Evolutionary conservation across 805 yeast species (phyloP), one percentile per base, ranked within the genome.

Genomic region (Kazachstania bromeliacearum): DNA sequence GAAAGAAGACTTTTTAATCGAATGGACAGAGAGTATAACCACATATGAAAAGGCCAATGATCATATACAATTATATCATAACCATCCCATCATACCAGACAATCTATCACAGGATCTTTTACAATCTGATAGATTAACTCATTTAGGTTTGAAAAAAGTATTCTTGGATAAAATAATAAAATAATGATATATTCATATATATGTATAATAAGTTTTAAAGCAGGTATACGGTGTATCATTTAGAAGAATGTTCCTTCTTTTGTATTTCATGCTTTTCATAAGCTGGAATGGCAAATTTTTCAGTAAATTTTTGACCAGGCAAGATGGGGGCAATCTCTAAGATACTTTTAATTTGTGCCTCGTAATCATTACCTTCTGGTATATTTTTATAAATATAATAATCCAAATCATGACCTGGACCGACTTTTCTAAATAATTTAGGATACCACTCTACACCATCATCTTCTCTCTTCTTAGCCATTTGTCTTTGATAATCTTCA

Each of bases 361-460:
- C 73, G n/a, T 75, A 66, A 35, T 65, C 61, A n/a, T 66, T 61
- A 21, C 64, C 62, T n/a, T 57, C 57, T 27, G 75, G 68, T 45
- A 82, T 75, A 37, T 75, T 67, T 59, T 76, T 82, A 58, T 79
- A 80, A 27, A 85, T 64, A 24, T 73, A 57, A 53, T 63, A 85
- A 56, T 84, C 88, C 40, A 85, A 59, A 38, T 68, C 70, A 32
- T 69, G 66, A 27, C 53, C 51, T 4, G 62, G 57, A 9, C 66
- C 43, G 5, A 69, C 62, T 10, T 60, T 67, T 51, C 69, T 74
- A 62, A 89, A 89, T 30, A 85, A 60, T 51, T 77, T 77, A 16
- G 96, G 96, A 46, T 74, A 76, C 59, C 83, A 87, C 46, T 78
- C 87, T 1, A 72, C 78, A 10, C 89, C 94, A 33, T 79, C 81